A percentile compares a stretch with the other conserved stretches of the same genome.
These are phyloP conservation scores for Sclerotinia nivalis DNA, from an alignment of 2,329 filamentous ascomycete genomes.

Conservation along the genomic window DNA sequence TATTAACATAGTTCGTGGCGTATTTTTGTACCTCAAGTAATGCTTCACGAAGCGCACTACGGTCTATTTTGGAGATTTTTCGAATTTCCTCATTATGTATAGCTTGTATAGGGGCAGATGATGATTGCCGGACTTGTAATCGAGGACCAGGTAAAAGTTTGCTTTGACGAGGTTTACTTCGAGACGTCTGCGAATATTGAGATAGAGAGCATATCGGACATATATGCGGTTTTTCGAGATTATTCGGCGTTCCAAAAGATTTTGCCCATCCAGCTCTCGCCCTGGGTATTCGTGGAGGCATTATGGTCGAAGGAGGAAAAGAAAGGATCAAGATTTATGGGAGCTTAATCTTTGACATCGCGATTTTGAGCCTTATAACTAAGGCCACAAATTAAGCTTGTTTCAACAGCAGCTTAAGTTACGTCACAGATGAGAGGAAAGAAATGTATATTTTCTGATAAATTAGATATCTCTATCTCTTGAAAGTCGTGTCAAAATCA, in stretches of 20 bases:
- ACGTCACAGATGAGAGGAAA: conserved; percentile 7
- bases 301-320: conserved; percentile 29
- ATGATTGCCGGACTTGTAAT: conserved; percentile 27
- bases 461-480: neutral
- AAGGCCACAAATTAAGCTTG: neutral
- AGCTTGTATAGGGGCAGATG: conserved; percentile 5
- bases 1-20: conserved; percentile 62
- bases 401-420: conserved; percentile 13
- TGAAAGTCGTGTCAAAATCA: conserved; percentile 8
- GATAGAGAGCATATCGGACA: conserved; percentile 37
- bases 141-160: conserved; percentile 22
- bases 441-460: neutral
- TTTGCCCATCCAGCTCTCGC: conserved; percentile 30
- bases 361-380: neutral
- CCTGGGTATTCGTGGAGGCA: conserved; percentile 41
- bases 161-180: conserved; percentile 22
- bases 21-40: conserved; percentile 62
- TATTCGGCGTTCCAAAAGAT: conserved; percentile 24
- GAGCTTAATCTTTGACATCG: conserved; percentile 16
- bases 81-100: neutral
- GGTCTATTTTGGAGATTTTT: conserved; percentile 7
- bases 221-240: conserved; percentile 24
- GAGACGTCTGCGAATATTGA: conserved; percentile 13
- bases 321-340: conserved; percentile 25
- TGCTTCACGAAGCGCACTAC: conserved; percentile 40